phyloP scores from a whole-genome alignment of 2,329 filamentous ascomycete genomes.

The Emmonsiellopsis sp. region DNA sequence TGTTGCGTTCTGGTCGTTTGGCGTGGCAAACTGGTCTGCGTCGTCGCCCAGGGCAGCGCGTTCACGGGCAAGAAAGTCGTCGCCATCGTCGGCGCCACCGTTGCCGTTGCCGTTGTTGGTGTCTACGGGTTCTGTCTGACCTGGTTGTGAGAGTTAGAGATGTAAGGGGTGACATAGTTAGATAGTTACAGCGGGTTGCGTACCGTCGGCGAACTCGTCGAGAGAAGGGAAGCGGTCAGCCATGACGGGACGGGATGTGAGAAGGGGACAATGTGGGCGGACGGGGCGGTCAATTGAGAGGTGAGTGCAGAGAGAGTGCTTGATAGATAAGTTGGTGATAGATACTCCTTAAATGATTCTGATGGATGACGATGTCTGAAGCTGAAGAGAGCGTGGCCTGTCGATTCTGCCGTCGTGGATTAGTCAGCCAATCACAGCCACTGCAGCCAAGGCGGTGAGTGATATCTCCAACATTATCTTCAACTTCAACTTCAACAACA shows the following conservation, averaged over 20 bases:
- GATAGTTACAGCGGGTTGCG: constrained; percentile 19
- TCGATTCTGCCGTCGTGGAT: not conserved
- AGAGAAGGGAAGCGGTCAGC: constrained; percentile 71
- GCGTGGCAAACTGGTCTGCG: constrained; percentile 77
- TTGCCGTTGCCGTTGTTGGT: constrained; percentile 14
- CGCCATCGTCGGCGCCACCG: constrained; percentile 44
- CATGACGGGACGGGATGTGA: constrained; percentile 39
- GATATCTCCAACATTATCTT: not conserved
- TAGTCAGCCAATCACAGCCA: not conserved
- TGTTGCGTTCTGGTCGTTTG: constrained; percentile 54
- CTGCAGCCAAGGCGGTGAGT: not conserved
- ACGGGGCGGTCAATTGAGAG: not conserved
- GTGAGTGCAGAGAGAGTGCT: constrained; percentile 3
- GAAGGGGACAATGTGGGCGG: constrained; percentile 7
- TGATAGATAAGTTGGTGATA: constrained; percentile 3
- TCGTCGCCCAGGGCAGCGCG: constrained; percentile 86
- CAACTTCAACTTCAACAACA: not conserved
- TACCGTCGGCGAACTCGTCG: constrained; percentile 63
- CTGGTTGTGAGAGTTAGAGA: not conserved
- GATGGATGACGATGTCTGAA: not conserved
- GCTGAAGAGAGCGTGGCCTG: not conserved
- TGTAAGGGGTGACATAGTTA: not conserved
- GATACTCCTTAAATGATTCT: not conserved
- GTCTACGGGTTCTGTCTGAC: constrained; percentile 18
- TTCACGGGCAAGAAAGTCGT: constrained; percentile 88